Base-by-base conservation (phyloP, 306 rosid species). In the Ormosia semicastrata region DNA sequence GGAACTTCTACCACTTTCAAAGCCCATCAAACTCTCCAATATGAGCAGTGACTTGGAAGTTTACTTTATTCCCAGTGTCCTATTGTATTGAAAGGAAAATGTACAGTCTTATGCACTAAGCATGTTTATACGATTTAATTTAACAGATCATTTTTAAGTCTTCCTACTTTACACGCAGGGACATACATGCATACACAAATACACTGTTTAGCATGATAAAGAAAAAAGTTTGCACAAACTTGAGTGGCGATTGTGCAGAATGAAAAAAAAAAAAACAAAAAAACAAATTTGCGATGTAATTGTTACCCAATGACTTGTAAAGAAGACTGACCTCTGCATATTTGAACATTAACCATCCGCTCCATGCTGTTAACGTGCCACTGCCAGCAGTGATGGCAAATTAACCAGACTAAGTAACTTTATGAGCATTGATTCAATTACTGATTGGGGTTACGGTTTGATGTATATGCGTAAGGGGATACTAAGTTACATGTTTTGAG, bases 1-100 rank as follows among this genome's bases (percentile, higher is more conserved):
- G 81, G 81, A 81, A 68, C 80, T 84, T 57, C 56, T 68, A 78
- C 84, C 82, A 37, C 77, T 44, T 62, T 73, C 29, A 50, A 41
- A 46, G 73, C 47, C 73, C 68, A 56, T 40, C 63, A 78, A 68
- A 72, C 74, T 53, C 68, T 59, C 54, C 75, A 59, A 53, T 64
- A 30, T 81, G 69, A 77, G 85, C 77, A 66, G 66, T 65, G 76
- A 81, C 71, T 68, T 73, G 64, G 47, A 74, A 75, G 34, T 65
- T 46, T 70, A 43, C 36, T 53, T 70, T 75, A 75, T 80, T 84
- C 18, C 30, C 52, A 49, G 40, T 65, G 67, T 40, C 43, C 73
- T 67, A 59, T 46, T 59, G 75, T 73, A 59, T 77, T 4, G 58
- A 73, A 18, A 50, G 66, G 64, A 37, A 82, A 74, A 53, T 82